These are phyloP conservation scores for Peronospora tabacina DNA, from an alignment of 352 stramenopile species.

Conservation along the genomic window DNA sequence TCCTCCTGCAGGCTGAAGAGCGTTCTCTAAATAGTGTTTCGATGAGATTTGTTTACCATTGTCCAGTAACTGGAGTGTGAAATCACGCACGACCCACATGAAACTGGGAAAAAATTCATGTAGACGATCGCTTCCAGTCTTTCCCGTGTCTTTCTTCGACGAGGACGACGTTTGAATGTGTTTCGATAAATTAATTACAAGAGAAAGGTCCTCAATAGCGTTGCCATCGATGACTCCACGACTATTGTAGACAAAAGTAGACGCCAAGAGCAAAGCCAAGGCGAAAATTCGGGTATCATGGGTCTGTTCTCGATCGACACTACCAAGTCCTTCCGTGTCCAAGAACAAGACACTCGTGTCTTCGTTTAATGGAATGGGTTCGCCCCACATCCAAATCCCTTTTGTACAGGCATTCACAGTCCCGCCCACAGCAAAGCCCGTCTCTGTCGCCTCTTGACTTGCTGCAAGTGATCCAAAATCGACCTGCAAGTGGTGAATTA, in stretches of 20 bases:
- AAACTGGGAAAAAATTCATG: constrained; percentile 85
- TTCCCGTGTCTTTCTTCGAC: constrained; percentile 20
- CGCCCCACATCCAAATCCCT: constrained; percentile 89
- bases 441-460: constrained; percentile 3
- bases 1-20: constrained; percentile 69
- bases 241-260: constrained; percentile 89
- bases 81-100: constrained; percentile 88
- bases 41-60: constrained; percentile 83
- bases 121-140: constrained; percentile 29
- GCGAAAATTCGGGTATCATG: constrained; percentile 89
- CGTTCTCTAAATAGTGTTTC: constrained; percentile 86
- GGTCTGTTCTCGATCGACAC: constrained; percentile 73
- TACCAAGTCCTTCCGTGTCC: constrained; percentile 86
- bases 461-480: not conserved
- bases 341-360: constrained; percentile 77
- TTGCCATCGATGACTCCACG: constrained; percentile 86
- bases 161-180: constrained; percentile 71
- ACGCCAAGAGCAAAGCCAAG: constrained; percentile 75
- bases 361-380: constrained; percentile 61
- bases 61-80: constrained; percentile 80
- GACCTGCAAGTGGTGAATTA: constrained; percentile 53
- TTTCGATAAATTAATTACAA: constrained; percentile 88
- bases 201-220: constrained; percentile 85
- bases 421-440: constrained; percentile 72
- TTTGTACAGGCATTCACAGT: constrained; percentile 88